These are phyloP conservation scores for Alternaria sp. DNA, from an alignment of 2,329 filamentous ascomycete genomes.

Conservation along the genomic window DNA sequence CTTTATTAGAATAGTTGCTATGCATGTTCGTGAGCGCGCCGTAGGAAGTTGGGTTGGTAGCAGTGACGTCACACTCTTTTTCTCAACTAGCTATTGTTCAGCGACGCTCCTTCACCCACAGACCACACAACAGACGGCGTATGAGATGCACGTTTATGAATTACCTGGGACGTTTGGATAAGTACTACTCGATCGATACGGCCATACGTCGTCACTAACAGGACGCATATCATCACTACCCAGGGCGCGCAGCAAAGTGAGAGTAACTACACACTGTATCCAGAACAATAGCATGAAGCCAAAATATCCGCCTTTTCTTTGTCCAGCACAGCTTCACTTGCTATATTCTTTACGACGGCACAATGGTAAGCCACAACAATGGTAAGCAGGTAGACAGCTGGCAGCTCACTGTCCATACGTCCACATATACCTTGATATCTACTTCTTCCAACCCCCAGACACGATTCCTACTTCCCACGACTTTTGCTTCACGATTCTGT, in stretches of 20 bases:
- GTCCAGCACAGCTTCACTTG: neutral
- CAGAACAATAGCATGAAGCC: neutral
- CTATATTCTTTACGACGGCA: neutral
- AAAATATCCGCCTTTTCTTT: neutral
- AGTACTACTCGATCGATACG: neutral
- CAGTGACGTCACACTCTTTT: neutral
- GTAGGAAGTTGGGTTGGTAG: neutral
- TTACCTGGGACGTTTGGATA: neutral
- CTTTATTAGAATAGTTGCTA: too few species aligned
- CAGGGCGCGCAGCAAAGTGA: neutral
- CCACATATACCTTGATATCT: neutral
- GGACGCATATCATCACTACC: neutral
- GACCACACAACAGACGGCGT: neutral
- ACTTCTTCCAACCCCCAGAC: neutral
- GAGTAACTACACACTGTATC: neutral
- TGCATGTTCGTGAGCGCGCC: neutral
- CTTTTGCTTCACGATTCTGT: neutral
- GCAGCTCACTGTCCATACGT: too few species aligned
- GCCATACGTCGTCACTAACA: neutral
- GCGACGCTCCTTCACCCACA: neutral
- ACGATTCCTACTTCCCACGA: neutral
- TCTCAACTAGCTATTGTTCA: neutral
- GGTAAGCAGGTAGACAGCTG: neutral
- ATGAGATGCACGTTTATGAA: neutral
- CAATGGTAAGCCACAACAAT: slow-evolving; percentile 2